These are phyloP conservation scores for Fragosphaeria purpurea DNA, from an alignment of 2,329 filamentous ascomycete genomes.

Conservation along the genomic window DNA sequence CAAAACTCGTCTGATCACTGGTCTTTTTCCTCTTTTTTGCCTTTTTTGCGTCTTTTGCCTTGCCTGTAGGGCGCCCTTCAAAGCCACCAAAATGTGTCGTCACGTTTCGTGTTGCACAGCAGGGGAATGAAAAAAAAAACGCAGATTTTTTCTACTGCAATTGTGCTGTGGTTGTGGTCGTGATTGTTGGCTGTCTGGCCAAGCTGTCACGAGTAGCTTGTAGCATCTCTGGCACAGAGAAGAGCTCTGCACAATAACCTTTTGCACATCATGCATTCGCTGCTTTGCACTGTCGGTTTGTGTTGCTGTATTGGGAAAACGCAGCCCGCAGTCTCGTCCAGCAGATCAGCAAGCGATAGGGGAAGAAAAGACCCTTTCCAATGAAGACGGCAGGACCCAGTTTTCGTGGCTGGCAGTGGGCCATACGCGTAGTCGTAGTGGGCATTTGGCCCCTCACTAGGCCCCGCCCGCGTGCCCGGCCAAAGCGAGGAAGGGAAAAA, in stretches of 20 bases:
- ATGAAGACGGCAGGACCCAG: background rate
- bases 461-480: constrained; percentile 2
- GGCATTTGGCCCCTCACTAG: background rate
- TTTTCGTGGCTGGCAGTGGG: constrained; percentile 6
- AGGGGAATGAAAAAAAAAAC: too few species aligned
- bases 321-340: background rate
- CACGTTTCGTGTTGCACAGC: too few species aligned
- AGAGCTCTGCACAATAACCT: background rate
- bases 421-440: too few species aligned
- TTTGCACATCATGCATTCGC: background rate
- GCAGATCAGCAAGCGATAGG: background rate
- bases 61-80: too few species aligned
- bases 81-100: too few species aligned
- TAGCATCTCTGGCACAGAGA: background rate
- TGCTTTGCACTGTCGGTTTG: background rate
- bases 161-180: too few species aligned
- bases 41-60: too few species aligned
- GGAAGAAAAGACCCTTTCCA: background rate
- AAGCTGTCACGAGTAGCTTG: too few species aligned
- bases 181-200: too few species aligned
- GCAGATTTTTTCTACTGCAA: too few species aligned
- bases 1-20: too few species aligned
- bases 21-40: too few species aligned
- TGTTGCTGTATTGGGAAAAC: background rate
- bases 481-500: background rate